phyloP scores from a whole-genome alignment of 192 early-diverging fungal genomes.

The Helicostylum pulchrum region DNA sequence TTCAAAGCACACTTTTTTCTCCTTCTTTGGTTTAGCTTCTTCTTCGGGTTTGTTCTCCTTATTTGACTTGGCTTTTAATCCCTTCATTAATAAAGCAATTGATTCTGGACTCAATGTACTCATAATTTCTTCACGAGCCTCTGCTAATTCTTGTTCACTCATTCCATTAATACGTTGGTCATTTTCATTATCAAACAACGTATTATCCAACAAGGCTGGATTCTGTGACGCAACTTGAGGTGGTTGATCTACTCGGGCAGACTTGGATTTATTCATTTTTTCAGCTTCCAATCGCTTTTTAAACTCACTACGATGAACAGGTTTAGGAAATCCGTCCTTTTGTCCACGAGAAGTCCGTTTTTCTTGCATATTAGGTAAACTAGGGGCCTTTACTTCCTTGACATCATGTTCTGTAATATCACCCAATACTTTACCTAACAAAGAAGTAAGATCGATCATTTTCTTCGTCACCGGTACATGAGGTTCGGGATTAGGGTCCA shows the following conservation, averaged over 20 bases:
- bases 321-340: conserved; percentile 36
- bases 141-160: conserved; percentile 67
- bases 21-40: conserved; percentile 10
- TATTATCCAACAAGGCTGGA: no score
- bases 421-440: conserved; percentile 27
- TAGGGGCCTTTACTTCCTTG: conserved; percentile 7
- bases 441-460: conserved; percentile 35
- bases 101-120: conserved; percentile 58
- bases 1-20: conserved; percentile 12
- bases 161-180: conserved; percentile 51
- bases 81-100: conserved; percentile 57
- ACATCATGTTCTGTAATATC: conserved; percentile 27
- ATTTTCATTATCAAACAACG: conserved; percentile 31
- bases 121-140: conserved; percentile 66
- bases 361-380: neutral
- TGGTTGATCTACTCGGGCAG: neutral
- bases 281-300: conserved; percentile 19
- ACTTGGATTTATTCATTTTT: conserved; percentile 15
- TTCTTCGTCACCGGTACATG: conserved; percentile 30
- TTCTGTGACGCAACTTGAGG: neutral
- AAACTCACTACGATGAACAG: conserved; percentile 37
- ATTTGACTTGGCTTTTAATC: conserved; percentile 20
- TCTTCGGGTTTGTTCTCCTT: conserved; percentile 20
- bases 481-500: conserved; percentile 15
- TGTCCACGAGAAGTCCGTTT: conserved; percentile 1